Percentiles rank a stretch among this genome's conserved stretches.
These are phyloP conservation scores for Phytophthora fragariaefolia DNA, from an alignment of 352 stramenopile species.

Conservation along the genomic window DNA sequence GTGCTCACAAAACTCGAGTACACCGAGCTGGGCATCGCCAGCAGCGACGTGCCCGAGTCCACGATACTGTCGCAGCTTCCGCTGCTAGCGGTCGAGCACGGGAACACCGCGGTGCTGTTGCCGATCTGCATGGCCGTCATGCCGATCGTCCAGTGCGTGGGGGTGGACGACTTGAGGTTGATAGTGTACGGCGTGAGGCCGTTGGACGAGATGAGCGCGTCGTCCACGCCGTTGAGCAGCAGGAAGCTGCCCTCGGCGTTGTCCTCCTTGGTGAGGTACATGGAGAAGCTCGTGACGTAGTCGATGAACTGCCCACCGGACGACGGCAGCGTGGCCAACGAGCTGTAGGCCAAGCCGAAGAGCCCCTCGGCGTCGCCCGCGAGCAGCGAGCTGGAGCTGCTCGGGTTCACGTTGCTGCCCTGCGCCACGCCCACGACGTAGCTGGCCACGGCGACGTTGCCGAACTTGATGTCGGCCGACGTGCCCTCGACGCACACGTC, in stretches of 20 bases:
- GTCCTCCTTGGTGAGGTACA: constrained; percentile 61
- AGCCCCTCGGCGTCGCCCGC: constrained; percentile 61
- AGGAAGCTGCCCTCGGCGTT: constrained; percentile 64
- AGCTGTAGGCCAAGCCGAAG: constrained; percentile 66
- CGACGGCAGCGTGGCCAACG: constrained; percentile 58
- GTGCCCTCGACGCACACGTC: constrained; percentile 65
- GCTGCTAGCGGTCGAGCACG: constrained; percentile 44
- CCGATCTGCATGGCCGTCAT: constrained; percentile 66
- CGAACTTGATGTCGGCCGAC: constrained; percentile 51
- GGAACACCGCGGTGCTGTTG: constrained; percentile 42
- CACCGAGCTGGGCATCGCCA: constrained; percentile 57
- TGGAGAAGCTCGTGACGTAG: constrained; percentile 71
- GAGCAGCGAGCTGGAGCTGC: constrained; percentile 44
- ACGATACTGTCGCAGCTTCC: constrained; percentile 55
- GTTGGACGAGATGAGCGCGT: constrained; percentile 54
- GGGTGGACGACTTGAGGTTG: constrained; percentile 50
- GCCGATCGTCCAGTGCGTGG: constrained; percentile 73
- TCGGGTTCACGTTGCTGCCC: constrained; percentile 54
- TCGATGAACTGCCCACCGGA: constrained; percentile 59
- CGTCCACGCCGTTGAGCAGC: constrained; percentile 72
- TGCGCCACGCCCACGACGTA: constrained; percentile 70
- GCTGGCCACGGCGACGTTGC: constrained; percentile 45
- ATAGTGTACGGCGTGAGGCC: constrained; percentile 54
- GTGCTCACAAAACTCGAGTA: constrained; percentile 49
- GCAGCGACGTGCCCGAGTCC: constrained; percentile 69